Evolutionary conservation across 2,329 filamentous ascomycete species (phyloP).

Genomic region (Elsinoe batatas): DNA sequence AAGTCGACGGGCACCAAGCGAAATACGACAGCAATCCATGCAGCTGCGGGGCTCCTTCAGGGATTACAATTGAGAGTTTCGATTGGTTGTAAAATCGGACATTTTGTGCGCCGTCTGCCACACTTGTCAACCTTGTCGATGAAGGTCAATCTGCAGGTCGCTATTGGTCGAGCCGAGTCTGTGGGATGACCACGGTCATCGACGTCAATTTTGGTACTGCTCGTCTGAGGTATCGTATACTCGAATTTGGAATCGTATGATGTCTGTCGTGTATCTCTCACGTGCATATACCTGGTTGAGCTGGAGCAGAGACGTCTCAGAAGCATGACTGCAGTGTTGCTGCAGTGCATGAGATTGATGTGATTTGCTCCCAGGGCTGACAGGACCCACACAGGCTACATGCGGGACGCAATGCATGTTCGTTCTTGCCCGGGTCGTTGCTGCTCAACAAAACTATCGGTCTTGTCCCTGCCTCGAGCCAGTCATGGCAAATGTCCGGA

Average conservation of each 20-base stretch:
- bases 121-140: constrained; percentile 9
- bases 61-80: background rate
- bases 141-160: background rate
- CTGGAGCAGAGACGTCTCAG: background rate
- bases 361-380: background rate
- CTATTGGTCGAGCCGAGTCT: background rate
- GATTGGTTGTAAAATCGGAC: constrained; percentile 1
- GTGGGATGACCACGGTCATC: background rate
- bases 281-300: background rate
- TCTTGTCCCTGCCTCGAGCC: background rate
- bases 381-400: background rate
- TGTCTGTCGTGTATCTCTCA: background rate
- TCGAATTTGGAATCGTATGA: background rate
- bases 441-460: background rate
- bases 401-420: background rate
- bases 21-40: background rate
- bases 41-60: background rate
- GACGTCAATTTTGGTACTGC: background rate
- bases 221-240: background rate
- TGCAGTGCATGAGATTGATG: background rate
- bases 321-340: background rate
- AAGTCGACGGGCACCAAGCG: background rate
- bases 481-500: background rate
- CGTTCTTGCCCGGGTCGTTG: background rate
- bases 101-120: constrained; percentile 7